Percentiles rank a stretch among this genome's conserved stretches.
Evolutionary conservation across 148 eudicot genomes (phyloP).

Genomic region (Dysphania ambrosioides): DNA sequence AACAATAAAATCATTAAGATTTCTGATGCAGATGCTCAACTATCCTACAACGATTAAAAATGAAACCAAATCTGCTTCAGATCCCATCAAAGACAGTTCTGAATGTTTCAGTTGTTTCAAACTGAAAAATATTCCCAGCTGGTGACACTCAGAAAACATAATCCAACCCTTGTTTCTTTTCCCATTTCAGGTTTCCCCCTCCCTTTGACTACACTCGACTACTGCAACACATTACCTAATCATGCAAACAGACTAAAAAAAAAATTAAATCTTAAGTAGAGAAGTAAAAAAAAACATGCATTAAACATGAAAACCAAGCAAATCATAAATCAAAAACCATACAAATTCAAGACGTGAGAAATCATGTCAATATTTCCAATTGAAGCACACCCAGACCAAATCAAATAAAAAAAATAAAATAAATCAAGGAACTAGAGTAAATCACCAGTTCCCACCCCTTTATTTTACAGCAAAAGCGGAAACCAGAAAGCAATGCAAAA

Average conservation of each 20-base stretch:
- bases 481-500: slow-evolving; percentile 21
- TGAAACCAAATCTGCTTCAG: too few relatives aligned
- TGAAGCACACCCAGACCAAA: slow-evolving; percentile 4
- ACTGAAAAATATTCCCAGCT: too few relatives aligned
- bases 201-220: background rate
- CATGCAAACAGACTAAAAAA: background rate
- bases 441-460: background rate
- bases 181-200: background rate
- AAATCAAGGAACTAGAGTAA: slow-evolving; percentile 5
- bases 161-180: background rate
- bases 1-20: background rate
- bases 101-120: background rate
- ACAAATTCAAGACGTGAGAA: background rate
- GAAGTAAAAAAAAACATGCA: too few relatives aligned
- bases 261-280: background rate
- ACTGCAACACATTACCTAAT: background rate
- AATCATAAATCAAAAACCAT: background rate
- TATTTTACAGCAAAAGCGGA: background rate
- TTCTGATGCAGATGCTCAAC: too few relatives aligned
- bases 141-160: too few relatives aligned
- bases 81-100: slow-evolving; percentile 2
- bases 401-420: slow-evolving; percentile 11
- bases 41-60: too few relatives aligned
- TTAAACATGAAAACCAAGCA: too few relatives aligned
- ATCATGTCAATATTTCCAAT: slow-evolving; percentile 4